phyloP scores from a whole-genome alignment of 2,329 filamentous ascomycete genomes.

The Plectosphaerella sp. region DNA sequence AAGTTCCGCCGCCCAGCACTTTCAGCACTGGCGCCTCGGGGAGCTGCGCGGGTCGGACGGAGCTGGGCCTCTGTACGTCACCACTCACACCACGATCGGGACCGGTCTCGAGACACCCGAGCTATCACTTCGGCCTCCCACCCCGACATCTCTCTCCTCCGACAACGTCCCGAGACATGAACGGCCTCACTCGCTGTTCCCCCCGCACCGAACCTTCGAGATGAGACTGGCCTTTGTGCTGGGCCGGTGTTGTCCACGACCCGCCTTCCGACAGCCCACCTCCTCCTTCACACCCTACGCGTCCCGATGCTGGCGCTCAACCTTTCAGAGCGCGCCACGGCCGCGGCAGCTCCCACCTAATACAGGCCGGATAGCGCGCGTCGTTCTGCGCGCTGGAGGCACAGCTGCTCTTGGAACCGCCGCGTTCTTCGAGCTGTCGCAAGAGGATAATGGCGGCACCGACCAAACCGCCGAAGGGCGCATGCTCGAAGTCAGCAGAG shows the following conservation, averaged over 20 bases:
- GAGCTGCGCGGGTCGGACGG: no score
- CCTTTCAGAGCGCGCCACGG: neutral
- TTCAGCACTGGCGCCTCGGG: no score
- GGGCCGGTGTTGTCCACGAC: slow-evolving; percentile 39
- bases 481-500: slow-evolving; percentile 78
- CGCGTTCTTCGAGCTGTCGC: slow-evolving; percentile 54
- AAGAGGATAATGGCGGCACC: slow-evolving; percentile 44
- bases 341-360: neutral
- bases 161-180: slow-evolving; percentile 12
- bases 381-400: slow-evolving; percentile 34
- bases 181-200: slow-evolving; percentile 2
- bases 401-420: slow-evolving; percentile 45
- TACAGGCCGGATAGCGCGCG: slow-evolving; percentile 12
- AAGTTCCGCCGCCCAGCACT: slow-evolving; percentile 14
- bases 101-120: neutral
- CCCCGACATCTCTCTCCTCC: neutral
- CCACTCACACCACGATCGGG: neutral
- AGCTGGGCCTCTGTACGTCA: neutral
- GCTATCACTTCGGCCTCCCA: neutral
- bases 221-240: slow-evolving; percentile 42
- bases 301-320: slow-evolving; percentile 1
- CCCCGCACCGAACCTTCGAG: slow-evolving; percentile 18
- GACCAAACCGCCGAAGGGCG: slow-evolving; percentile 71
- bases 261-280: slow-evolving; percentile 22
- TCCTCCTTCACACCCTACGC: neutral